phyloP scores from a whole-genome alignment of 2,329 filamentous ascomycete genomes.

The Ceratocystis diversiconidia region DNA sequence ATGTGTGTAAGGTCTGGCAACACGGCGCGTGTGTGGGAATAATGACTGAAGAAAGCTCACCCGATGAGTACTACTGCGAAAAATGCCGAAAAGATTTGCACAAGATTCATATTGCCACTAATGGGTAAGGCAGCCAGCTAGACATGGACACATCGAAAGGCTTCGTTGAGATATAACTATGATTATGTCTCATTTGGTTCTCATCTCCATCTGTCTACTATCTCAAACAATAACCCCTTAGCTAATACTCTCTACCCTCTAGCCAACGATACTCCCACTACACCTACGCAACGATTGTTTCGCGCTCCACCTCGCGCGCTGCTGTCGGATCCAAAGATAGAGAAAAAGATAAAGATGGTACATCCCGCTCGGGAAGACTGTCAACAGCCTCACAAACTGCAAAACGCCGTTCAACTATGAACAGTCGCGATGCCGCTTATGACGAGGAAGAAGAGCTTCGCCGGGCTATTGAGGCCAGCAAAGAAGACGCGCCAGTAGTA shows the following conservation, averaged over 20 bases:
- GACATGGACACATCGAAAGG: constrained; percentile 5
- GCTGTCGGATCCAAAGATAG: constrained; percentile 33
- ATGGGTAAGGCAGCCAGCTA: constrained; percentile 53
- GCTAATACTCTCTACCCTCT: constrained; percentile 9
- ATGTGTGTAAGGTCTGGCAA: constrained; percentile 96
- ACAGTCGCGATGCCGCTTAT: constrained; percentile 86
- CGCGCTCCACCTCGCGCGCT: constrained; percentile 45
- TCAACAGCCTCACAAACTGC: constrained; percentile 41
- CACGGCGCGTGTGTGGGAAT: constrained; percentile 96
- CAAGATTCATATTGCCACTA: constrained; percentile 62
- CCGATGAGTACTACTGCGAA: constrained; percentile 97
- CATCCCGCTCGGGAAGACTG: constrained; percentile 42
- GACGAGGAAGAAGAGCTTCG: constrained; percentile 85
- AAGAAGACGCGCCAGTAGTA: constrained; percentile 52
- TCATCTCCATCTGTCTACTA: not conserved
- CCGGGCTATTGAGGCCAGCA: constrained; percentile 88
- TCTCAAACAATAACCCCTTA: not conserved
- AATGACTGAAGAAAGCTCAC: constrained; percentile 81
- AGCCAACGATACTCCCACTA: constrained; percentile 56
- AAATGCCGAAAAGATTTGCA: constrained; percentile 85
- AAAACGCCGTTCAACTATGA: constrained; percentile 92
- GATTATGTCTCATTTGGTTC: constrained; percentile 2
- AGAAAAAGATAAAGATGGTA: constrained; percentile 41
- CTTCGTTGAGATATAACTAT: constrained; percentile 18
- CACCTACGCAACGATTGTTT: constrained; percentile 43